A percentile compares a stretch with the other conserved stretches of the same genome.
phyloP scores from a whole-genome alignment of 257 asterid species.

The Solanum sejunctum region DNA sequence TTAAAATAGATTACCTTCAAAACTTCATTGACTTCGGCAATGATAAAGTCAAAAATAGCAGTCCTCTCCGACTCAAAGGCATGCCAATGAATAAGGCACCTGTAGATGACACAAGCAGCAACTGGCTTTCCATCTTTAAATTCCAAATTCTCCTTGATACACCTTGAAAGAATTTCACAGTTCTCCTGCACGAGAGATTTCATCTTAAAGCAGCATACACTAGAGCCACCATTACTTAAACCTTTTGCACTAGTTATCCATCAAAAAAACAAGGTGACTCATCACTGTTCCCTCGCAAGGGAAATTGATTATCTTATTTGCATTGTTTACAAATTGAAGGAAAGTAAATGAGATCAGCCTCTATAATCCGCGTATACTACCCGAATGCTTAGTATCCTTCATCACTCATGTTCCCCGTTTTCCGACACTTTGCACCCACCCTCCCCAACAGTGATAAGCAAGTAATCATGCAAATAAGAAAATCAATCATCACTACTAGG shows the following conservation, averaged over 20 bases:
- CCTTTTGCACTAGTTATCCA: background rate
- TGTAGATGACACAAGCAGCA: constrained; percentile 90
- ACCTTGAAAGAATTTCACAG: constrained; percentile 65
- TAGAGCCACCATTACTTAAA: background rate
- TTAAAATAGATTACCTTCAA: constrained; percentile 47
- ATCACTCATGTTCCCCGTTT: background rate
- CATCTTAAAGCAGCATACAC: background rate
- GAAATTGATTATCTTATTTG: background rate
- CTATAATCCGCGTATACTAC: background rate
- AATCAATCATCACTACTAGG: background rate
- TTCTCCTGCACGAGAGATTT: constrained; percentile 38
- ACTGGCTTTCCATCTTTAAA: constrained; percentile 88
- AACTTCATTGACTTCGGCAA: constrained; percentile 74
- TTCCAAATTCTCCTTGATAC: constrained; percentile 84
- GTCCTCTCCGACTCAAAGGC: constrained; percentile 97
- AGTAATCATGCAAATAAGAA: background rate
- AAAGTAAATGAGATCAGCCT: background rate
- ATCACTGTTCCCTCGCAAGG: background rate
- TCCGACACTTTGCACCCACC: background rate
- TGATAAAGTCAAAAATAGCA: constrained; percentile 68
- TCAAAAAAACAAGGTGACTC: background rate
- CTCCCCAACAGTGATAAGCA: background rate
- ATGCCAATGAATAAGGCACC: constrained; percentile 93
- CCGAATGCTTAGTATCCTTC: background rate
- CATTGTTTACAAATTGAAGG: background rate